Base-by-base conservation (phyloP, 2,329 filamentous ascomycete genomes). In the Geosmithia putterillii region DNA sequence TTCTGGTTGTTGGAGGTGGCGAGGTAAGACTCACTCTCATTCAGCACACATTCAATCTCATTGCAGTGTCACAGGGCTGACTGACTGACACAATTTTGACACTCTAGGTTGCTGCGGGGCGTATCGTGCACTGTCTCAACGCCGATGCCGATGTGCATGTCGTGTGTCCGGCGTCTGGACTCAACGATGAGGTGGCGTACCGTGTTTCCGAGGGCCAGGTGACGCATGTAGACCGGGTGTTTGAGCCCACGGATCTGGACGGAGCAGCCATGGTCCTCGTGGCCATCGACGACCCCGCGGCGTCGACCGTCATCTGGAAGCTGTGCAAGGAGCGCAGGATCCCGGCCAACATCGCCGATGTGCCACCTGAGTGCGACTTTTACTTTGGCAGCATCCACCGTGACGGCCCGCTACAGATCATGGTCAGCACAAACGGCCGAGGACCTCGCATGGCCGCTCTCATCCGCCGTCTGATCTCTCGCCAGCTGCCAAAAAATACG, bases 381-480 rank as follows among this genome's bases (percentile, higher is more conserved):
- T 98, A 95, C 71, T 98, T 98, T 66, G 92, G 92, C 48, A 92
- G 85, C 58, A 82, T 95, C 35, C 86, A 98, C 64, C 82, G 92
- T 42, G 92, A 98, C 60, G 92, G 92, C 0, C 92, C 92, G 6
- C 65, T 98, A 47, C 92, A 98, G 68, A 83, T 98, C 55, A 98
- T 98, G 92, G 90, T 98, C 53, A 94, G 86, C 66, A 98, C 92
- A 32, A 98, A 96, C 60, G 92, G 92, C 42, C 95, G 95, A 59
- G 92, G 92, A 0, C 92, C 92, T 0, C 81, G 90, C 57, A 67
- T 98, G 49, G 92, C 92, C 9, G 90, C 86, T 51, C 81, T 89
- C 40, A 84, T 98, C 42, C 71, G 90, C 43, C 76, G 83, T 57
- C 79, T 84, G 57, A 95, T 98, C 50, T 89, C 87, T 17, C 73